Base-by-base conservation (phyloP, 2,329 filamentous ascomycete genomes). In the Calonectria pseudoreteaudii region DNA sequence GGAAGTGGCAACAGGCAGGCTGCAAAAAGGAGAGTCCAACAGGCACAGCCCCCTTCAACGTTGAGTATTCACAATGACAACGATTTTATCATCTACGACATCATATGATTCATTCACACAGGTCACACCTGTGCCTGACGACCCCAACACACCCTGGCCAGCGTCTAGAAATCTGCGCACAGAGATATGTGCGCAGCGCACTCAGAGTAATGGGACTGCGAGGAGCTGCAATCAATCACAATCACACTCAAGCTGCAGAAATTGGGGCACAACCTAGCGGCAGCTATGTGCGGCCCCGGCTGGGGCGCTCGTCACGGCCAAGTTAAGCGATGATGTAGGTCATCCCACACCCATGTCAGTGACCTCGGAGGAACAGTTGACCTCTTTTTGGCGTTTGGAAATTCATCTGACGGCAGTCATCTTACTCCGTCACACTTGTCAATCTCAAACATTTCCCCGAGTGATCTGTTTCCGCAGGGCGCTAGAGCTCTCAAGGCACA, bases 401-500 rank as follows among this genome's bases (percentile, higher is more conserved):
- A 34, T 44, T 62, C 50, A 38, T 60, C 49, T 58, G 70, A 72
- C 66, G 31, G 60, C 60, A 47, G 53, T 53, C n/a, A 72, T 52
- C 56, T 47, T 52, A 50, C 67, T 47, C 65, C 31, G 71, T 58
- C 71, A 58, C 41, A 66, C 66, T 66, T 60, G 71, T 73, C 30
- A 70, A 73, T 73, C 71, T 70, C 71, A 73, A 73, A 73, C 58
- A 64, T 53, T 52, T 69, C 71, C 70, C 71, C 66, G 60, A 69
- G 71, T 62, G 71, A 73, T 73, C 71, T 70, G 66, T 69, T 69
- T 70, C 66, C 65, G 60, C 58, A 66, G 20, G 68, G 50, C 60
- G 71, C 71, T 69, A 73, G 44, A 47, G 31, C 52, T 38, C 58
- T 69, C 47, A 58, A 72, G 58, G 58, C 64, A 66, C 20, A n/a